Conservation (phyloP, 352 stramenopile species). For the Globisporangium iwayamae region DNA sequence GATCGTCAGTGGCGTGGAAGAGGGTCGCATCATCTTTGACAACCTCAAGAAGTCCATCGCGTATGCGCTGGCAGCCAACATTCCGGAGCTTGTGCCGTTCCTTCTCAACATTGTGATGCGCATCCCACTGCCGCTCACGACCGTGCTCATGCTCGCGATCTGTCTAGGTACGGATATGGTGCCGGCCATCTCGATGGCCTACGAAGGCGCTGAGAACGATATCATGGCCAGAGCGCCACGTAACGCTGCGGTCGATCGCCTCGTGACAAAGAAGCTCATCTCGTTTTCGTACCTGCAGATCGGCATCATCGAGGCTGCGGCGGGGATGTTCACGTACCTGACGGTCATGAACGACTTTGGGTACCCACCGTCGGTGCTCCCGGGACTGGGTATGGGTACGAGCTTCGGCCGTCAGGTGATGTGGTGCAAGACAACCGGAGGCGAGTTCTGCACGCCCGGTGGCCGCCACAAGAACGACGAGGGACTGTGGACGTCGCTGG, state of each 20-base stretch:
- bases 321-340: slow-evolving; percentile 89
- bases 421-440: slow-evolving; percentile 69
- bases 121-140: slow-evolving; percentile 86
- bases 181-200: slow-evolving; percentile 91
- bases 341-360: slow-evolving; percentile 88
- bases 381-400: slow-evolving; percentile 46
- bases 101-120: slow-evolving; percentile 82
- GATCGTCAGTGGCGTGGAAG: slow-evolving; percentile 93
- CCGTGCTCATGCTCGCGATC: slow-evolving; percentile 90
- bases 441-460: slow-evolving; percentile 46
- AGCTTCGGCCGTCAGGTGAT: slow-evolving; percentile 69
- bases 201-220: slow-evolving; percentile 83
- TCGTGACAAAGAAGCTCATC: slow-evolving; percentile 90
- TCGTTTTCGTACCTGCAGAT: slow-evolving; percentile 87
- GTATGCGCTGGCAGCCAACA: slow-evolving; percentile 91
- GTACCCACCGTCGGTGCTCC: slow-evolving; percentile 58
- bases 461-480: slow-evolving; percentile 21
- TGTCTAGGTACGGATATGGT: slow-evolving; percentile 92
- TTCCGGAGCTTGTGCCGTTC: slow-evolving; percentile 86
- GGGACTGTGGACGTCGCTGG: slow-evolving; percentile 22
- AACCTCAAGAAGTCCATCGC: slow-evolving; percentile 95
- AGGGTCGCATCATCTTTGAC: slow-evolving; percentile 94
- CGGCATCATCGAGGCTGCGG: slow-evolving; percentile 83
- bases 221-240: slow-evolving; percentile 84
- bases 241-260: slow-evolving; percentile 74